Evolutionary conservation across 2,329 filamentous ascomycete species (phyloP).

Genomic region (Tolypocladium paradoxum): DNA sequence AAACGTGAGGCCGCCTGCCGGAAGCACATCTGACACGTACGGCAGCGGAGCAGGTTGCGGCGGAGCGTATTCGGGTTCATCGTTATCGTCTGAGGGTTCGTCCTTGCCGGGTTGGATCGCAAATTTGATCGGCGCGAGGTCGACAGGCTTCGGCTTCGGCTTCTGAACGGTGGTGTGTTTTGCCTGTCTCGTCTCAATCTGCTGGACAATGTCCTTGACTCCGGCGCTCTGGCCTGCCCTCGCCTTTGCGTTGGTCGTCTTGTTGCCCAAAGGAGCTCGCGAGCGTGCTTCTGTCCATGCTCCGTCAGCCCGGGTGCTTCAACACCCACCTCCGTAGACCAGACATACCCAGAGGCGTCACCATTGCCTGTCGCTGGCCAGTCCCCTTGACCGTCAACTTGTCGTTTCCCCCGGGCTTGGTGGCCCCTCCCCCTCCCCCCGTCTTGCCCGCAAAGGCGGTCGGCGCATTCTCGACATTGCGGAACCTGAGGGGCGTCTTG

Average conservation of each 20-base stretch:
- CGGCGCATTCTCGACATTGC: constrained; percentile 73
- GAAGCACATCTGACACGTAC: constrained; percentile 61
- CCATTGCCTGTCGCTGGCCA: constrained; percentile 44
- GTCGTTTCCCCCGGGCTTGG: constrained; percentile 40
- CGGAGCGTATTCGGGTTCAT: constrained; percentile 85
- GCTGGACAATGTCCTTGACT: constrained; percentile 46
- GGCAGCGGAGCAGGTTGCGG: constrained; percentile 56
- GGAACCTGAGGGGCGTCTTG: constrained; percentile 72
- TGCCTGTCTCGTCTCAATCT: constrained; percentile 50
- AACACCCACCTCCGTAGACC: too few relatives aligned
- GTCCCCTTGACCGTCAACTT: constrained; percentile 38
- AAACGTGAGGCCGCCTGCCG: constrained; percentile 43
- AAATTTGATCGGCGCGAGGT: constrained; percentile 47
- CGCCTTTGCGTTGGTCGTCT: constrained; percentile 91
- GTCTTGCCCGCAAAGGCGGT: constrained; percentile 25
- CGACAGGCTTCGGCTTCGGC: constrained; percentile 44
- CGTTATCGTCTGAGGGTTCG: constrained; percentile 37
- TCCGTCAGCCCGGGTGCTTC: constrained; percentile 3
- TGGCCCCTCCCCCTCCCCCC: constrained; percentile 37
- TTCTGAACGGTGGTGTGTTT: constrained; percentile 50
- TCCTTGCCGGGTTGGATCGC: constrained; percentile 46
- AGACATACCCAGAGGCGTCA: constrained; percentile 68
- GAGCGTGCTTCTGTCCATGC: constrained; percentile 32
- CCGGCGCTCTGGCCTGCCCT: constrained; percentile 55
- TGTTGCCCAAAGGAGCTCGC: constrained; percentile 79